phyloP scores from a whole-genome alignment of 331 rosid species.

The Acacia pycnantha region DNA sequence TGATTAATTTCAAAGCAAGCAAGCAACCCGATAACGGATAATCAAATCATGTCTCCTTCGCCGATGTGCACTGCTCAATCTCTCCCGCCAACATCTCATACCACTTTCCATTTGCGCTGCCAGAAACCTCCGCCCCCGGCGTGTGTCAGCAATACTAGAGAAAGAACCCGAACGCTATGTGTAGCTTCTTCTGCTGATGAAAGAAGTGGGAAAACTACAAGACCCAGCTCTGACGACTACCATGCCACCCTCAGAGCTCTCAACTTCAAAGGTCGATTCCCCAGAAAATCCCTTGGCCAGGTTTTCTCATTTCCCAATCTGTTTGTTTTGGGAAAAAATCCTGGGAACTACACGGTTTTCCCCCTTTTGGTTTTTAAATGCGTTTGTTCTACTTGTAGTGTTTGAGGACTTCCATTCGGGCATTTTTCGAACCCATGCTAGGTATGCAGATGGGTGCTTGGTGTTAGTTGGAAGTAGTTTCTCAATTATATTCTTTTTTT shows the following conservation, averaged over 20 bases:
- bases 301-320: conserved; percentile 30
- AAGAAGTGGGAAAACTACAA: conserved; percentile 31
- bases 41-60: conserved; percentile 41
- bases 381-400: background rate
- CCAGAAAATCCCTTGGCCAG: conserved; percentile 95
- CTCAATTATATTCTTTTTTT: background rate
- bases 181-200: conserved; percentile 32
- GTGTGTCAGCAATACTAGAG: conserved; percentile 7
- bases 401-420: conserved; percentile 7
- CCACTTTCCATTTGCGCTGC: background rate
- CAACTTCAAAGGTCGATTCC: conserved; percentile 82
- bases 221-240: conserved; percentile 55
- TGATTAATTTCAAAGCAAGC: background rate
- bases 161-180: conserved; percentile 20
- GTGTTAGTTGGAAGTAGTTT: conserved; percentile 1
- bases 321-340: background rate
- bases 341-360: background rate
- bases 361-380: background rate
- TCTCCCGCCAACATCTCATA: conserved; percentile 53
- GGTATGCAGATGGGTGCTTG: conserved; percentile 13
- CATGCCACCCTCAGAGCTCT: conserved; percentile 83
- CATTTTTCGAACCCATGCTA: conserved; percentile 18
- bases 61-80: conserved; percentile 41
- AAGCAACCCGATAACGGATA: conserved; percentile 16
- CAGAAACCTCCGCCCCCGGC: conserved; percentile 22